Percentiles rank a stretch among this genome's conserved stretches.
Evolutionary conservation across 225 moss, liverwort and hornwort genomes (phyloP).

Genomic region (Neckera pumila): DNA sequence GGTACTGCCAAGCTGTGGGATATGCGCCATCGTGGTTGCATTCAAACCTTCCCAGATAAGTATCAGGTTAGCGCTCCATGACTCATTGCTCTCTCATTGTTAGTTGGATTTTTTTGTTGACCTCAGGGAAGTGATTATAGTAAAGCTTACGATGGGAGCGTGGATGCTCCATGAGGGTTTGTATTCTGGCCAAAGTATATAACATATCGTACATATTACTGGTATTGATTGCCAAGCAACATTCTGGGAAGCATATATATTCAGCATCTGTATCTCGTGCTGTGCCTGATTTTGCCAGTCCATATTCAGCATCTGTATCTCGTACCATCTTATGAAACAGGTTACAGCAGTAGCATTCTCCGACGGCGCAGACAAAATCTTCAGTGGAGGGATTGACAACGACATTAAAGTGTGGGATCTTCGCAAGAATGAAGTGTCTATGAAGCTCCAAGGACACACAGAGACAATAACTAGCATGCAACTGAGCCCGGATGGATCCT

Average conservation of each 20-base stretch:
- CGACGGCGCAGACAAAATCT: slow-evolving; percentile 86
- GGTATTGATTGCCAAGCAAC: not conserved
- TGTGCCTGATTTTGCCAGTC: not conserved
- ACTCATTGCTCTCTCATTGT: not conserved
- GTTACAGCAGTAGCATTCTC: slow-evolving; percentile 96
- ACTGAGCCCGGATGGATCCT: slow-evolving; percentile 89
- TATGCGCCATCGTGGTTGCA: slow-evolving; percentile 87
- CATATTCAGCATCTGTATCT: not conserved
- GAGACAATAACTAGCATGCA: slow-evolving; percentile 95
- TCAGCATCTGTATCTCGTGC: not conserved
- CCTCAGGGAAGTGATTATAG: not conserved
- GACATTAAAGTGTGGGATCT: slow-evolving; percentile 98
- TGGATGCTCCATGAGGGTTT: not conserved
- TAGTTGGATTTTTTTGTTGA: not conserved
- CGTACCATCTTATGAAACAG: slow-evolving; percentile 3
- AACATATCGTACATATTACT: not conserved
- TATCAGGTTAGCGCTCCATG: slow-evolving; percentile 42
- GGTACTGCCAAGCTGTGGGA: slow-evolving; percentile 97
- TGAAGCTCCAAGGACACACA: slow-evolving; percentile 88
- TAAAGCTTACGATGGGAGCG: not conserved
- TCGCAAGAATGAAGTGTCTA: slow-evolving; percentile 92
- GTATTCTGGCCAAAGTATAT: not conserved
- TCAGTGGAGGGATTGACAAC: slow-evolving; percentile 89
- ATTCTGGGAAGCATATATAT: not conserved
- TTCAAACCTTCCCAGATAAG: slow-evolving; percentile 86